Base-by-base conservation (phyloP, 306 rosid species). In the Cucurbita moschata region DNA sequence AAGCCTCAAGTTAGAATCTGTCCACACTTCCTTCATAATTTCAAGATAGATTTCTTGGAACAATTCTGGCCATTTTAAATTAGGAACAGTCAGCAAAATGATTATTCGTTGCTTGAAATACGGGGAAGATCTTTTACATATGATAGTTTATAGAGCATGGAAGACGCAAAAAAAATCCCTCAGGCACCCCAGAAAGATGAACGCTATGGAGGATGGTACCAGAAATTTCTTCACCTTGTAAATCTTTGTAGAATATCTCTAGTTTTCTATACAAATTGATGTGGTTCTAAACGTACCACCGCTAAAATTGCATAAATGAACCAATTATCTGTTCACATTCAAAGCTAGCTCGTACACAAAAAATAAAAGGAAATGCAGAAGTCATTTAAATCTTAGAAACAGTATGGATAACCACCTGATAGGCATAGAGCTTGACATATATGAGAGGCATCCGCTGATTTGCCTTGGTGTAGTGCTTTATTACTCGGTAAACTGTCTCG, bases 401-500 rank as follows among this genome's bases (percentile, higher is more conserved):
- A 53, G 10, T 30, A 51, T 30, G 47, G 23, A 68, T 52, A 72
- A 86, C 89, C 89, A 88, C 94, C 90, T 88, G 94, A 75, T 84
- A 88, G 6, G 87, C 85, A 74, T 86, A 88, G 56, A 88, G 90
- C 79, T 88, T 86, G 64, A 84, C 90, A 75, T 88, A 86, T 65
- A 88, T 79, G 81, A 88, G 62, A 78, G 94, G 94, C 94, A 88
- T 88, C 76, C 86, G 79, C 77, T 84, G 89, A 78, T 84, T 86
- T 73, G 87, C 87, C 82, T 88, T 88, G 78, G 85, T 86, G 54
- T 88, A 88, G 77, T 88, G 89, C 76, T 86, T 88, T 53, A 83
- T 72, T 72, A 88, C 88, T 38, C 89, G 90, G 72, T 84, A 82
- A 73, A 88, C 82, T n/a, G 90, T 88, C 80, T 88, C 91, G 21